Evolutionary conservation across 148 eudicot species (phyloP).

Genomic region (Heliamphora exappendiculata): DNA sequence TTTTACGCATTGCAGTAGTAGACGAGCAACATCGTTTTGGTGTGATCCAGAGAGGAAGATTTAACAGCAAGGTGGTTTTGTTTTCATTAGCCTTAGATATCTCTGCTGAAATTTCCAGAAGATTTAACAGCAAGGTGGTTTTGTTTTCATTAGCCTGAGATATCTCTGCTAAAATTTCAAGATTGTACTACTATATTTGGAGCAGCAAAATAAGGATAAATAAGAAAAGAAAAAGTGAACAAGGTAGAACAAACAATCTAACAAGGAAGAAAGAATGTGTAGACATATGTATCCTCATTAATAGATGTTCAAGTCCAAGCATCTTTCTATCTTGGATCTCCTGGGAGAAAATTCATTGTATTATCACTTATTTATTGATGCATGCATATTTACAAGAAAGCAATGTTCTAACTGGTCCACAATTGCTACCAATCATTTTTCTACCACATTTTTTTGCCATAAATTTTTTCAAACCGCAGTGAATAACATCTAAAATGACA

Average conservation of each 20-base stretch:
- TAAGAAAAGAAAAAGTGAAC: not conserved
- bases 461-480: too few species aligned
- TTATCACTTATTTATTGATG: not conserved
- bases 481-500: too few species aligned
- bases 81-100: too few species aligned
- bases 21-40: slow-evolving; percentile 99
- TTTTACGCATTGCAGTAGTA: slow-evolving; percentile 80
- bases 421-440: too few species aligned
- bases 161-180: not conserved
- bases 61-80: slow-evolving; percentile 80
- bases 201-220: not conserved
- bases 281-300: not conserved
- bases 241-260: not conserved
- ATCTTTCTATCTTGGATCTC: not conserved
- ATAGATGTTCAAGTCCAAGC: not conserved
- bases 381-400: not conserved
- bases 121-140: slow-evolving; percentile 84
- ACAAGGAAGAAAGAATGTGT: not conserved
- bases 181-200: not conserved
- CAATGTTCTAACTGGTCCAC: not conserved
- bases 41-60: slow-evolving; percentile 90
- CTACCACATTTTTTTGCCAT: too few species aligned
- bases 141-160: not conserved
- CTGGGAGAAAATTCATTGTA: not conserved
- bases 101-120: too few species aligned